These are phyloP conservation scores for Tolypocladium endophyticum DNA, from an alignment of 2,329 filamentous ascomycete genomes.

Conservation along the genomic window DNA sequence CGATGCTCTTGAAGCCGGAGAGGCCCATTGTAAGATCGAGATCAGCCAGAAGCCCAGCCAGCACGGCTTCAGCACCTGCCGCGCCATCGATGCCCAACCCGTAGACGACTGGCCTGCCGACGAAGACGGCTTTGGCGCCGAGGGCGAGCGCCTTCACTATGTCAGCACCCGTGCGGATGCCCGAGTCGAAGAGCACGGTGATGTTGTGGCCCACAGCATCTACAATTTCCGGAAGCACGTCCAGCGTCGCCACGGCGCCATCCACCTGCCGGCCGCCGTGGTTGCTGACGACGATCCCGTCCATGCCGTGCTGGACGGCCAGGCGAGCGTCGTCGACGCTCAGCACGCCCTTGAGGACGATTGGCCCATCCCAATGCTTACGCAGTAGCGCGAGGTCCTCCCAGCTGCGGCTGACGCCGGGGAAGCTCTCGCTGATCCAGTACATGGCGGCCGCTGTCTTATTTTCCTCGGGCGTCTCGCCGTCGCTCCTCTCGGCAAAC, in stretches of 20 bases:
- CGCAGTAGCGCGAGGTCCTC: constrained; percentile 48
- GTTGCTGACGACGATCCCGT: constrained; percentile 30
- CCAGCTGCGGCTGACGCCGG: constrained; percentile 40
- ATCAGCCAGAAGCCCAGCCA: constrained; percentile 29
- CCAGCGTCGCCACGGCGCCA: constrained; percentile 37
- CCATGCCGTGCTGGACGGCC: constrained; percentile 24
- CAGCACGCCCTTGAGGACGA: constrained; percentile 30
- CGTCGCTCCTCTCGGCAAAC: constrained; percentile 24
- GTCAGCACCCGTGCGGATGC: constrained; percentile 28
- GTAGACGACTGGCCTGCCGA: constrained; percentile 31
- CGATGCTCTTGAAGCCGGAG: constrained; percentile 34
- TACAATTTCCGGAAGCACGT: constrained; percentile 31
- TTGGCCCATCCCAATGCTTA: constrained; percentile 47
- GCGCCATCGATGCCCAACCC: constrained; percentile 23
- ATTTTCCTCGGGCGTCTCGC: constrained; percentile 35
- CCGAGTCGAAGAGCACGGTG: constrained; percentile 41
- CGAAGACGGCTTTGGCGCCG: constrained; percentile 27
- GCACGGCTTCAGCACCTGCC: constrained; percentile 43
- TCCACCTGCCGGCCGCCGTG: constrained; percentile 33
- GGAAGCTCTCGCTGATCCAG: constrained; percentile 44
- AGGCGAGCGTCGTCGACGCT: constrained; percentile 28
- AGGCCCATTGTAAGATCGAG: constrained; percentile 45
- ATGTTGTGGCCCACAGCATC: constrained; percentile 48
- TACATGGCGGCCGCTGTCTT: constrained; percentile 35
- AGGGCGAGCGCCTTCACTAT: constrained; percentile 29